Conservation (phyloP, 352 stramenopile genomes). For the Peronosclerospora sorghi region DNA sequence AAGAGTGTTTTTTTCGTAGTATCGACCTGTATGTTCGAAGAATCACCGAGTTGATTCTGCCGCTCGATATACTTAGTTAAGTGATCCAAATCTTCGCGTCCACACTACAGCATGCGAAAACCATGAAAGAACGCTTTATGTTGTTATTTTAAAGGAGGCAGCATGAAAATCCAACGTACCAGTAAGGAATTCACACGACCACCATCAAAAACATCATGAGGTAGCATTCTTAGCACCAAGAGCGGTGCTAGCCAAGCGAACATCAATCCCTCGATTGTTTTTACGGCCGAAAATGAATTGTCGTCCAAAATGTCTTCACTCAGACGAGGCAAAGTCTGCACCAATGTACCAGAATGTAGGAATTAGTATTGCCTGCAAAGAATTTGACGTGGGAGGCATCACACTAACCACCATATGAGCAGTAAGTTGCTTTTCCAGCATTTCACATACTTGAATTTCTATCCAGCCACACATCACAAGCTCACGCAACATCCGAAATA, state of each 20-base stretch:
- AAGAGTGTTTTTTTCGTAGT: constrained; percentile 17
- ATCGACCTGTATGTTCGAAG: neutral
- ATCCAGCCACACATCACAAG: constrained; percentile 28
- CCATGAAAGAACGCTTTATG: constrained; percentile 1
- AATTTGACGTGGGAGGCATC: neutral
- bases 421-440: constrained; percentile 13
- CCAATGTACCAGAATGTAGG: neutral
- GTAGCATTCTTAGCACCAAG: constrained; percentile 51
- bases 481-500: constrained; percentile 35
- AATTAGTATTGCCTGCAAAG: constrained; percentile 1
- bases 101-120: constrained; percentile 14
- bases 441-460: constrained; percentile 9
- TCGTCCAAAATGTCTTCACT: constrained; percentile 39
- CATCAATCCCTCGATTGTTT: constrained; percentile 33
- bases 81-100: constrained; percentile 23
- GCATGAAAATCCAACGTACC: constrained; percentile 10
- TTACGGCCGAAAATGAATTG: constrained; percentile 18
- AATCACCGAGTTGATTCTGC: constrained; percentile 2
- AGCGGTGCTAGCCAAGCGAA: constrained; percentile 52
- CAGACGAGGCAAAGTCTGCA: constrained; percentile 29
- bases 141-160: neutral
- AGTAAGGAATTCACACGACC: constrained; percentile 1
- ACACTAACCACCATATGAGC: constrained; percentile 28
- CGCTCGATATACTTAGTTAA: constrained; percentile 17
- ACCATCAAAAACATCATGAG: constrained; percentile 14